These are phyloP conservation scores for Noccaea bulbosa DNA, from an alignment of 345 rosid species.

Conservation along the genomic window DNA sequence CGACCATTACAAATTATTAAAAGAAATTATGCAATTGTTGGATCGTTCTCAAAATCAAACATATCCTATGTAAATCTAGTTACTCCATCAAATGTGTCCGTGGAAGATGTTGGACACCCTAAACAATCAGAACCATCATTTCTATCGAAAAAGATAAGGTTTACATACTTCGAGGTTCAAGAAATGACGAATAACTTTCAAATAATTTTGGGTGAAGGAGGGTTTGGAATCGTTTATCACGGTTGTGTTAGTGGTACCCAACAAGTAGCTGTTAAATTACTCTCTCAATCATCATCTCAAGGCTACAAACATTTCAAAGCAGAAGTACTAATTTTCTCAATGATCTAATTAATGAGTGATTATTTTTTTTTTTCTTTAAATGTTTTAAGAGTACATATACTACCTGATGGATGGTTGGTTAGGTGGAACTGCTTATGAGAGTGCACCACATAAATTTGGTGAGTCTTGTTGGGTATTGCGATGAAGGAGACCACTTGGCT, in stretches of 20 bases:
- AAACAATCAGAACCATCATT: slow-evolving; percentile 5
- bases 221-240: slow-evolving; percentile 48
- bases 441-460: slow-evolving; percentile 52
- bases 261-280: slow-evolving; percentile 50
- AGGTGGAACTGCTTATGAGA: slow-evolving; percentile 48
- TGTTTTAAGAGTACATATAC: background rate
- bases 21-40: background rate
- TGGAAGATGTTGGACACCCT: background rate
- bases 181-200: slow-evolving; percentile 48
- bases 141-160: background rate
- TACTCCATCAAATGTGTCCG: background rate
- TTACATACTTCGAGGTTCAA: slow-evolving; percentile 28
- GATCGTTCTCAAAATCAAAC: background rate
- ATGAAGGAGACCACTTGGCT: slow-evolving; percentile 38
- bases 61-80: background rate
- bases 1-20: background rate
- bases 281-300: slow-evolving; percentile 46
- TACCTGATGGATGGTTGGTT: background rate
- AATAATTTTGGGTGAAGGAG: slow-evolving; percentile 45
- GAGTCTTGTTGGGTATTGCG: slow-evolving; percentile 46
- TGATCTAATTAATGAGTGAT: background rate
- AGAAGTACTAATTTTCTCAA: slow-evolving; percentile 36
- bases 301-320: slow-evolving; percentile 51
- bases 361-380: background rate
- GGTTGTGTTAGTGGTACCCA: slow-evolving; percentile 38